Percentiles rank a stretch among this genome's conserved stretches.
Evolutionary conservation across 2,329 filamentous ascomycete genomes (phyloP).

Genomic region (Xylariaceae sp.): DNA sequence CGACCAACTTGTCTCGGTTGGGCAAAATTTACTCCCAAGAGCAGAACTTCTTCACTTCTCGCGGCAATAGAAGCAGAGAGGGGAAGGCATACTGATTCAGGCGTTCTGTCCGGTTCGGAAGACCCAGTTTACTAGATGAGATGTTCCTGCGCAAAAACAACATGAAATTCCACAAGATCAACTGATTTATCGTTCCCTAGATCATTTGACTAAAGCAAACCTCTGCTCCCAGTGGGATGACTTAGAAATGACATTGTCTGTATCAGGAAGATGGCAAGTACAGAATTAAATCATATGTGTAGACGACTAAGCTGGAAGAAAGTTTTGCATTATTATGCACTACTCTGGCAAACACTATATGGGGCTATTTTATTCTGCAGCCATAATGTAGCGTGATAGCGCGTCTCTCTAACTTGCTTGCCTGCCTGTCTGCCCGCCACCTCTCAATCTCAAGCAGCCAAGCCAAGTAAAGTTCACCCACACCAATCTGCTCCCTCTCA

Average conservation of each 20-base stretch:
- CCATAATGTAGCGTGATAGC: constrained; percentile 20
- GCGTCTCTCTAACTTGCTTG: too few species aligned
- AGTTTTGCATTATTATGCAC: constrained; percentile 19
- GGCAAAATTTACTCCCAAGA: constrained; percentile 10
- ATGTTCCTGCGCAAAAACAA: constrained; percentile 19
- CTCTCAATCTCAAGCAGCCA: constrained; percentile 19
- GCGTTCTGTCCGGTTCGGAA: constrained; percentile 23
- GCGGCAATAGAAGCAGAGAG: not conserved
- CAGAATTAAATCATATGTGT: too few species aligned
- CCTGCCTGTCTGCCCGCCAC: constrained; percentile 4
- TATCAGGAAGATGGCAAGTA: too few species aligned
- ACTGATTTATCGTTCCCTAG: too few species aligned
- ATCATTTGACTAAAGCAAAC: too few species aligned
- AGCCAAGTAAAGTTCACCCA: constrained; percentile 6
- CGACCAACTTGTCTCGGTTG: not conserved
- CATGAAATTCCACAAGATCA: constrained; percentile 6
- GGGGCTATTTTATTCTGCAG: constrained; percentile 8
- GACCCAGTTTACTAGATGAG: constrained; percentile 19
- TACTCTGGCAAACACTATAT: constrained; percentile 8
- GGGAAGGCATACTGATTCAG: constrained; percentile 12
- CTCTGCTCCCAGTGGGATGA: too few species aligned
- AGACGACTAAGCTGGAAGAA: too few species aligned
- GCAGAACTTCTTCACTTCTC: not conserved
- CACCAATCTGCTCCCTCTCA: not conserved
- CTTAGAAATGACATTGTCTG: too few species aligned